Percentiles rank a stretch among this genome's conserved stretches.
Evolutionary conservation across 2,329 filamentous ascomycete species (phyloP).

Genomic region (Venturia pyrina): DNA sequence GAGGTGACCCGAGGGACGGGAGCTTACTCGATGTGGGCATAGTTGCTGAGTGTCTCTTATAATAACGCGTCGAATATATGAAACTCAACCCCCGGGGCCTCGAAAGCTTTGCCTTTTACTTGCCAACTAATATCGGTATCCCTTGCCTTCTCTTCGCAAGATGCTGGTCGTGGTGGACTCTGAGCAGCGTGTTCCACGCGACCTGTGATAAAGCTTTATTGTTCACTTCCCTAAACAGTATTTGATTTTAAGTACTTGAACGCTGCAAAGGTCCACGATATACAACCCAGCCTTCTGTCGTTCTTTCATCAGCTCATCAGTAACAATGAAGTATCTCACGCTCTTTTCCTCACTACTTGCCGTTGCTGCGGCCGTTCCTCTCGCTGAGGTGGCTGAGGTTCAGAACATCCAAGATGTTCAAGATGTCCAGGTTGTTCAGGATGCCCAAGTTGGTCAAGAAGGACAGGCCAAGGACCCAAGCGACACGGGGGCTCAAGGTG

Average conservation of each 20-base stretch:
- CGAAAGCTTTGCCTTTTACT: neutral
- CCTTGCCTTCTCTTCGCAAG: slow-evolving; percentile 5
- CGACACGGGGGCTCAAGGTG: neutral
- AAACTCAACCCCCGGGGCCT: neutral
- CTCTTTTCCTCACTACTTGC: slow-evolving; percentile 11
- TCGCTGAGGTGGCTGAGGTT: slow-evolving; percentile 4
- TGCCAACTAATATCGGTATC: slow-evolving; percentile 1
- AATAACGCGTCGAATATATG: slow-evolving; percentile 5
- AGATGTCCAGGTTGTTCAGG: neutral
- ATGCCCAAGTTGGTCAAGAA: neutral
- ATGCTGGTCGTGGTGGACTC: neutral
- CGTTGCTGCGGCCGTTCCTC: neutral
- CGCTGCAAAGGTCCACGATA: neutral
- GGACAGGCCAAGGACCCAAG: neutral
- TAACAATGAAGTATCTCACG: slow-evolving; percentile 10
- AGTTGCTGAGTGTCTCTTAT: neutral
- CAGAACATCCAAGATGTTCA: neutral
- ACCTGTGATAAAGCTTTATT: neutral
- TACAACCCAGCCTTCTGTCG: neutral
- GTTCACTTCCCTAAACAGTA: neutral
- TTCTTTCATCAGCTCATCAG: slow-evolving; percentile 5
- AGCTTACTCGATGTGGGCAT: neutral
- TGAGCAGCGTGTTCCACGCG: slow-evolving; percentile 2
- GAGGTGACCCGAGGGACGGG: slow-evolving; percentile 4
- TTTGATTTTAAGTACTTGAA: slow-evolving; percentile 1